Conservation (phyloP, 2,329 filamentous ascomycete species). For the Colletotrichum sansevieriae region DNA sequence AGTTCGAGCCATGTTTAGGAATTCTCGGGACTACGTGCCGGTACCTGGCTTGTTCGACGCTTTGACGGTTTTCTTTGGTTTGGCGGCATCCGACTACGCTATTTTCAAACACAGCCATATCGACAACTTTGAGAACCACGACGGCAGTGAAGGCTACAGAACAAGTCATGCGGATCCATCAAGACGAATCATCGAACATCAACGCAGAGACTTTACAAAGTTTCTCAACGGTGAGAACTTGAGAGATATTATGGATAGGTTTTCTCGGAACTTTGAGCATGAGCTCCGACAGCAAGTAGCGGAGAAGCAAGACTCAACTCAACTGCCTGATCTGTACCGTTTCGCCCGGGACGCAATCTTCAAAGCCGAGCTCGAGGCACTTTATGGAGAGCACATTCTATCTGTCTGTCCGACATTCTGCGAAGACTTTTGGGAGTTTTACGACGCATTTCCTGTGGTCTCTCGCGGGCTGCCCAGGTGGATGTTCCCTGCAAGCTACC, state of each 20-base stretch:
- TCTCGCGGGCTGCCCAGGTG: slow-evolving; percentile 26
- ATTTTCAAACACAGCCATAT: slow-evolving; percentile 33
- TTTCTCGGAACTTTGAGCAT: slow-evolving; percentile 3
- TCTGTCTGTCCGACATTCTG: slow-evolving; percentile 21
- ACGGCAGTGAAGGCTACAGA: background rate
- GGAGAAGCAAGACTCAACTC: background rate
- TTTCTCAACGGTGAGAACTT: slow-evolving; percentile 30
- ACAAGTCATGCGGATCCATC: slow-evolving; percentile 24
- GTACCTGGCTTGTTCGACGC: slow-evolving; percentile 28
- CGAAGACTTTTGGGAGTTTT: slow-evolving; percentile 34
- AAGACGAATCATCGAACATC: slow-evolving; percentile 34
- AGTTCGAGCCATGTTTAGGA: slow-evolving; percentile 16
- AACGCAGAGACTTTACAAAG: slow-evolving; percentile 23
- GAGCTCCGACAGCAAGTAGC: background rate
- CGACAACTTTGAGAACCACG: slow-evolving; percentile 10
- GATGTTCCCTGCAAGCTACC: slow-evolving; percentile 28
- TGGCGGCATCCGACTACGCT: slow-evolving; percentile 8
- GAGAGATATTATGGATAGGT: slow-evolving; percentile 17
- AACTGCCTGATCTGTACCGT: slow-evolving; percentile 20
- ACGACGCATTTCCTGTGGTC: slow-evolving; percentile 30
- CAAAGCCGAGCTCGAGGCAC: slow-evolving; percentile 26
- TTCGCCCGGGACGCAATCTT: slow-evolving; percentile 20
- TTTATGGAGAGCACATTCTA: slow-evolving; percentile 28
- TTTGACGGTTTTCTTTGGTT: slow-evolving; percentile 28
- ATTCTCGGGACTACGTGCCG: slow-evolving; percentile 6